These are phyloP conservation scores for Carex myosuroides DNA, from an alignment of 176 grass and related monocot genomes.

Conservation along the genomic window DNA sequence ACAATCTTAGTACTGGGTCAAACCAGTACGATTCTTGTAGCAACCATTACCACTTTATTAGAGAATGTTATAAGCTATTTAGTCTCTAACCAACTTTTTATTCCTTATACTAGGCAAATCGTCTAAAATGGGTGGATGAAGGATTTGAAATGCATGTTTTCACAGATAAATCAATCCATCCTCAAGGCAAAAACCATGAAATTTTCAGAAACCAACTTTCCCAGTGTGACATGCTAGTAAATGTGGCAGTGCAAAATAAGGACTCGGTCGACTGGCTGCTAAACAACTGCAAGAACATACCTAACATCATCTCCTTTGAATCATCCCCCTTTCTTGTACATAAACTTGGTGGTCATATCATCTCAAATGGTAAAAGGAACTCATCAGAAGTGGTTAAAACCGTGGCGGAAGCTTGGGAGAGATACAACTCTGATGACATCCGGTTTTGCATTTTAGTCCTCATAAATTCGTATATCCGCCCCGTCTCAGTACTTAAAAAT, in stretches of 20 bases:
- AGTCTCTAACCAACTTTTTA: neutral
- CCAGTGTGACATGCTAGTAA: constrained; percentile 58
- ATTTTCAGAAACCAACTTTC: constrained; percentile 39
- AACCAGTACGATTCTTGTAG: neutral
- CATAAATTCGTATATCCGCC: constrained; percentile 72
- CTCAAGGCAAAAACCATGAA: constrained; percentile 6
- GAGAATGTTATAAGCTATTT: neutral
- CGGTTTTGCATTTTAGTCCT: constrained; percentile 82
- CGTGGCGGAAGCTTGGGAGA: constrained; percentile 78
- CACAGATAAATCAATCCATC: constrained; percentile 39
- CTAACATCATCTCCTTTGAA: constrained; percentile 85
- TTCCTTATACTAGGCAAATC: constrained; percentile 42
- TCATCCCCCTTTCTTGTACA: constrained; percentile 57
- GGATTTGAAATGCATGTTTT: constrained; percentile 76
- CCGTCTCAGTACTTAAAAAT: constrained; percentile 63
- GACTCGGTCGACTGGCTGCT: constrained; percentile 46
- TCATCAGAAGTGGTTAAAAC: constrained; percentile 56
- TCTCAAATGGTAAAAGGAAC: constrained; percentile 33
- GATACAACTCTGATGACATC: constrained; percentile 94
- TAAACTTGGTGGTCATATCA: constrained; percentile 58
- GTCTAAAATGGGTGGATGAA: constrained; percentile 86
- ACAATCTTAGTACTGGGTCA: neutral
- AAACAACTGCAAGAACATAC: constrained; percentile 39
- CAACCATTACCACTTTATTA: neutral
- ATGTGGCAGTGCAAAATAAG: constrained; percentile 48